Evolutionary conservation across 495 filamentous ascomycete species (phyloP).

Genomic region (Lindgomyces ingoldianus): DNA sequence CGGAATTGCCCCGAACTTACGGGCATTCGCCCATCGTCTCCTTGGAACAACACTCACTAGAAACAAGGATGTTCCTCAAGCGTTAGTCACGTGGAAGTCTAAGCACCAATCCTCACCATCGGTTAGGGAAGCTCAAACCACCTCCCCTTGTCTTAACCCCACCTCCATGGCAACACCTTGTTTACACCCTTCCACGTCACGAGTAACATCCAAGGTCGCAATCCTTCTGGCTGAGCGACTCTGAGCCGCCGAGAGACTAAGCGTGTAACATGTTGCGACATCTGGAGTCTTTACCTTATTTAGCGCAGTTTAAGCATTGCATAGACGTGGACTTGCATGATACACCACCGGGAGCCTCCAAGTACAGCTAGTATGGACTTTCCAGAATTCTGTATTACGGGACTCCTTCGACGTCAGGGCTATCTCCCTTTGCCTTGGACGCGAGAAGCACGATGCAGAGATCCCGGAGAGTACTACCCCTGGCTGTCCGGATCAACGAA

Average conservation of each 20-base stretch:
- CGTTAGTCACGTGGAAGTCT: conserved; percentile 3
- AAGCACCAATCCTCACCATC: conserved; percentile 6
- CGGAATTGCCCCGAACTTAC: not conserved
- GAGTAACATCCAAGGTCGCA: conserved; percentile 22
- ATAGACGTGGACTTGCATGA: conserved; percentile 26
- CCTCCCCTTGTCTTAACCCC: not conserved
- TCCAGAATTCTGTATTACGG: not conserved
- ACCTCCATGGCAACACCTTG: conserved; percentile 24
- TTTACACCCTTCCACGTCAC: not conserved
- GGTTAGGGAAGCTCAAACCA: conserved; percentile 12
- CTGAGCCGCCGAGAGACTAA: conserved; percentile 6
- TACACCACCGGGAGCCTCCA: conserved; percentile 3
- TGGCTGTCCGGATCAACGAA: conserved; percentile 25
- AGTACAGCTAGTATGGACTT: not conserved
- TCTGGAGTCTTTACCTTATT: not conserved
- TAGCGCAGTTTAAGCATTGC: not conserved
- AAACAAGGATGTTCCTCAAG: conserved; percentile 11
- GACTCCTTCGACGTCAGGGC: conserved; percentile 23
- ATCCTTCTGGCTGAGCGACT: not conserved
- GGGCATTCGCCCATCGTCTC: not conserved
- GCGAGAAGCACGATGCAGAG: conserved; percentile 5
- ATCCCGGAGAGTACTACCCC: conserved; percentile 13
- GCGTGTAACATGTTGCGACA: conserved; percentile 1
- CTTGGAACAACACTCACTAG: not conserved
- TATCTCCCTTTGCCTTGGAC: not conserved